A percentile compares a stretch with the other conserved stretches of the same genome.
Conservation (phyloP, 176 grass and related monocot species). For the Pontederia paniculata region DNA sequence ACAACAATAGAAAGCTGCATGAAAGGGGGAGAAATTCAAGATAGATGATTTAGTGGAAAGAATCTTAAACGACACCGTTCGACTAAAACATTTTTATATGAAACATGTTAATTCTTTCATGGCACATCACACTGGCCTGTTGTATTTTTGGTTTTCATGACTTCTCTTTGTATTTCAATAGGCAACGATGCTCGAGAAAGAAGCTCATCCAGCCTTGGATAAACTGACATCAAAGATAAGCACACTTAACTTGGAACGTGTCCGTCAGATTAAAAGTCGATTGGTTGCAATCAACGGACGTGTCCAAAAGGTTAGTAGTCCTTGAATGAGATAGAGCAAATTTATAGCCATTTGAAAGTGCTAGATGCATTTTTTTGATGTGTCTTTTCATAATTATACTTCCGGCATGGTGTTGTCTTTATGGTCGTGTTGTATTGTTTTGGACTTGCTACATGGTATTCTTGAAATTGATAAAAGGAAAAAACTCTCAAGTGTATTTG, state of each 20-base stretch:
- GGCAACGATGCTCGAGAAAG: slow-evolving; percentile 48
- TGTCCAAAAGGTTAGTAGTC: slow-evolving; percentile 48
- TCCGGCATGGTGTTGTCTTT: no score
- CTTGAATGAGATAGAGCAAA: not conserved
- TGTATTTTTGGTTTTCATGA: not conserved
- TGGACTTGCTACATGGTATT: no score
- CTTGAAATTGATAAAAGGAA: no score
- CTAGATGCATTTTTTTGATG: not conserved
- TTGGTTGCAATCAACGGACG: slow-evolving; percentile 51
- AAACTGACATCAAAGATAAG: slow-evolving; percentile 75
- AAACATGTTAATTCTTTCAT: no score
- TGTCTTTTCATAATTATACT: not conserved
- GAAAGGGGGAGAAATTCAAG: no score
- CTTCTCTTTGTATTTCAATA: slow-evolving; percentile 13
- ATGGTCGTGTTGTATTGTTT: no score
- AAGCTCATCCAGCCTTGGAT: slow-evolving; percentile 64
- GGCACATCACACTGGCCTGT: no score
- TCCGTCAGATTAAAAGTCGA: slow-evolving; percentile 70
- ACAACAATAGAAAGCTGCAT: no score
- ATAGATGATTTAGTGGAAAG: no score
- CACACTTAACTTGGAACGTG: slow-evolving; percentile 64
- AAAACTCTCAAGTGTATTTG: no score
- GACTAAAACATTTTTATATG: no score
- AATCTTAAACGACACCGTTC: no score
- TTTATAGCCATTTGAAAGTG: not conserved